Evolutionary conservation across 2,329 filamentous ascomycete species (phyloP).

Genomic region (Botrytis pseudocinerea): DNA sequence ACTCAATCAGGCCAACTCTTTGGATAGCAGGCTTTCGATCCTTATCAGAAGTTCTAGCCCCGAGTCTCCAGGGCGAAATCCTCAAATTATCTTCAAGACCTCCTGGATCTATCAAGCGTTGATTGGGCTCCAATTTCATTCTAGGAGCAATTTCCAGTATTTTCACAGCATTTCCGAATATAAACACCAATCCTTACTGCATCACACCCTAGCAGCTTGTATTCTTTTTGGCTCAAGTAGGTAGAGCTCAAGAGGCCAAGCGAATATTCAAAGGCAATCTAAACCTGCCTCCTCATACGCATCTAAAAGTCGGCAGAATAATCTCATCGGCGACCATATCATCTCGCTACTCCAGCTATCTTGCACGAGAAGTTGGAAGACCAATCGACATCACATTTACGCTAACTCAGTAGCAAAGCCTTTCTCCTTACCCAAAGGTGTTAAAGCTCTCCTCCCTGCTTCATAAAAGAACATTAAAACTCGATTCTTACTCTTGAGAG

Average conservation of each 20-base stretch:
- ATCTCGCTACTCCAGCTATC: neutral
- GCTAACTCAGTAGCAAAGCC: neutral
- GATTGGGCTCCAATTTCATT: neutral
- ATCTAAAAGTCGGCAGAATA: neutral
- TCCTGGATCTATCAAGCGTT: neutral
- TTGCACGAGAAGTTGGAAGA: neutral
- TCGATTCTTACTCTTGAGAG: neutral
- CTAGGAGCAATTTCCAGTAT: neutral
- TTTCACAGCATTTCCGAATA: conserved; percentile 12
- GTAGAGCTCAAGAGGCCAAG: conserved; percentile 13
- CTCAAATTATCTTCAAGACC: neutral
- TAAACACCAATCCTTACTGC: conserved; percentile 1
- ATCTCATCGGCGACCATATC: conserved; percentile 14
- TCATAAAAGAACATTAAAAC: neutral
- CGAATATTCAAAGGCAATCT: conserved; percentile 17
- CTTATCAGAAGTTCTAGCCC: conserved; percentile 3
- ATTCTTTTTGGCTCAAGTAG: conserved; percentile 9
- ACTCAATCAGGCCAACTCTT: neutral
- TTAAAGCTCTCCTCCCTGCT: neutral
- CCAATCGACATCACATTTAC: neutral
- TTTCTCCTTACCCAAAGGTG: neutral
- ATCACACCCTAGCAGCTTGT: conserved; percentile 9
- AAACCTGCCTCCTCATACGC: neutral
- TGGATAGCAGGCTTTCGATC: neutral
- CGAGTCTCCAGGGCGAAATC: neutral